Evolutionary conservation across 1,284 basidiomycete genomes (phyloP).

Genomic region (Crepidotus sp.): DNA sequence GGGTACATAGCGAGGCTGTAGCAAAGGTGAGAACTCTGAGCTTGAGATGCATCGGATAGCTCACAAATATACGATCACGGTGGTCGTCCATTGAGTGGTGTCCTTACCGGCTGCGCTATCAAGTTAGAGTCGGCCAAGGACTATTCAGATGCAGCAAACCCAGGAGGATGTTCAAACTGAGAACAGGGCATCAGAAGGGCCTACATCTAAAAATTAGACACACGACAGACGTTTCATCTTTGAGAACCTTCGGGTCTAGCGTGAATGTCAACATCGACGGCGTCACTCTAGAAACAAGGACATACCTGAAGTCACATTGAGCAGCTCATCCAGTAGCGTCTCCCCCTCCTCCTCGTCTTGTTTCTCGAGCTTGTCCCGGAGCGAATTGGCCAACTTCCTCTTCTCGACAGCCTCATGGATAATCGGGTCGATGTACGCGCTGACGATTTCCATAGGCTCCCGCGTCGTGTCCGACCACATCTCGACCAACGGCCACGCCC

Average conservation of each 20-base stretch:
- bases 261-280: not conserved
- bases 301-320: conserved; percentile 25
- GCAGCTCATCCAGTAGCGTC: conserved; percentile 27
- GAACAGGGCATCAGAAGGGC: conserved; percentile 26
- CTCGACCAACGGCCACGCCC: conserved; percentile 33
- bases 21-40: not conserved
- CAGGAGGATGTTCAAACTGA: conserved; percentile 15
- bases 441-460: conserved; percentile 31
- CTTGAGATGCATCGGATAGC: too few relatives aligned
- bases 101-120: conserved; percentile 9
- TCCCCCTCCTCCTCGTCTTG: conserved; percentile 20
- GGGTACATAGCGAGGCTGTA: conserved; percentile 30
- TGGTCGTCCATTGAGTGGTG: conserved; percentile 30
- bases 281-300: not conserved
- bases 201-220: conserved; percentile 20
- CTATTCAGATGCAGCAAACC: not conserved
- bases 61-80: conserved; percentile 32
- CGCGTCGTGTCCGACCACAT: conserved; percentile 26
- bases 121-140: not conserved
- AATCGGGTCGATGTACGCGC: conserved; percentile 32
- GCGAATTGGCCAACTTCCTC: conserved; percentile 16
- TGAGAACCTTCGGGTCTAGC: conserved; percentile 14
- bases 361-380: conserved; percentile 6
- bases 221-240: conserved; percentile 22
- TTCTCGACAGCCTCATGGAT: conserved; percentile 25